These are phyloP conservation scores for Bassia scoparia DNA, from an alignment of 148 eudicot species.

Conservation along the genomic window DNA sequence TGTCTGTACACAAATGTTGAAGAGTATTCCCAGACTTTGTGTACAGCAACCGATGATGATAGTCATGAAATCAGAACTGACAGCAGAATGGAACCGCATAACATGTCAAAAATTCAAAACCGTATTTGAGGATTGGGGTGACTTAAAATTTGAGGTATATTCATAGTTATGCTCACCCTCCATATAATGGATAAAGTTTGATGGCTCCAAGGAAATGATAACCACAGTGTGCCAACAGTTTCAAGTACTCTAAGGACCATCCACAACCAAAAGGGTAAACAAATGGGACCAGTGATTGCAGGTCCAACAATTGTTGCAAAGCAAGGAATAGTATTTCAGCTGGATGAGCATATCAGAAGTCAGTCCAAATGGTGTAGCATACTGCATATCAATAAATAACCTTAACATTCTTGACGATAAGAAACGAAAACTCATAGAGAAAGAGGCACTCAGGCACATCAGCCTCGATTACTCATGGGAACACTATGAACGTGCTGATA, in stretches of 20 bases:
- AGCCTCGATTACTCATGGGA: constrained; percentile 91
- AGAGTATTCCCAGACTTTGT: constrained; percentile 96
- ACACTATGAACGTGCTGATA: constrained; percentile 90
- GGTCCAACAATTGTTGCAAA: constrained; percentile 95
- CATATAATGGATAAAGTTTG: constrained; percentile 86
- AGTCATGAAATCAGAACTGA: constrained; percentile 93
- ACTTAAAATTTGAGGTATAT: not conserved
- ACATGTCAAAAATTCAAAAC: not conserved
- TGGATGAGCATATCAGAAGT: constrained; percentile 98
- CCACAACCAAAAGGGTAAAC: constrained; percentile 87
- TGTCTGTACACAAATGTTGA: constrained; percentile 89
- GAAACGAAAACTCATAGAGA: constrained; percentile 1
- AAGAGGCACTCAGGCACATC: constrained; percentile 5
- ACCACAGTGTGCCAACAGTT: constrained; percentile 96
- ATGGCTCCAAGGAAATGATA: constrained; percentile 93
- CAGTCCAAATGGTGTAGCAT: constrained; percentile 97
- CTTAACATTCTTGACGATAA: constrained; percentile 1
- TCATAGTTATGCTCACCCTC: constrained; percentile 64
- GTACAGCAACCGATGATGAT: constrained; percentile 85
- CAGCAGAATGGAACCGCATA: constrained; percentile 15
- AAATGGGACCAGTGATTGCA: constrained; percentile 91
- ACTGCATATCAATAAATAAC: constrained; percentile 36
- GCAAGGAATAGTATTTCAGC: constrained; percentile 91
- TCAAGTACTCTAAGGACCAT: constrained; percentile 94
- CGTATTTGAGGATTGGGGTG: not conserved